These are phyloP conservation scores for Solanum corneliomulleri DNA, from an alignment of 257 asterid genomes.

Conservation along the genomic window DNA sequence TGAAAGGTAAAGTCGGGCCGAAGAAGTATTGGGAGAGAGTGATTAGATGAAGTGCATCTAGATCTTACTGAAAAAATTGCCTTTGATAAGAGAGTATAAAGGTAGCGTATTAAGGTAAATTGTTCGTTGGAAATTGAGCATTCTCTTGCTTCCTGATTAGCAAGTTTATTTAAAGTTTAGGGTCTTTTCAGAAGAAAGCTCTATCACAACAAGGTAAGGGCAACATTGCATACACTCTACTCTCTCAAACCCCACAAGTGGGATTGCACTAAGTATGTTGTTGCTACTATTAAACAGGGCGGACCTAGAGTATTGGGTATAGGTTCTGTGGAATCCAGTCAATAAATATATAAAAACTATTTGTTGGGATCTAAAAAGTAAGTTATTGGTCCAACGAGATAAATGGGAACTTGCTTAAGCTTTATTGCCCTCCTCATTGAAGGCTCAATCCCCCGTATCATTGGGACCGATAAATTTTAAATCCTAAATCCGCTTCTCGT, in stretches of 20 bases:
- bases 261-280: neutral
- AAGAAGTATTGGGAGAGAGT: neutral
- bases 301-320: neutral
- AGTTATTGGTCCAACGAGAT: neutral
- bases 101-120: neutral
- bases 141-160: neutral
- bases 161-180: neutral
- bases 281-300: neutral
- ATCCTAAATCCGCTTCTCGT: too few relatives aligned
- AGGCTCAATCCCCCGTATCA: too few relatives aligned
- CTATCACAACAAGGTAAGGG: neutral
- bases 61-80: too few relatives aligned
- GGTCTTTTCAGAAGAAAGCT: neutral
- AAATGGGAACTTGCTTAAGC: too few relatives aligned
- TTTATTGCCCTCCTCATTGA: too few relatives aligned
- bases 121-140: too few relatives aligned
- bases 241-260: neutral
- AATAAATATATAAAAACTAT: neutral
- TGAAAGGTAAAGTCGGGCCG: neutral
- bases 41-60: too few relatives aligned
- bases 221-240: neutral
- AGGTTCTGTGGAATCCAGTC: neutral
- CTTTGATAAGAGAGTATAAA: neutral
- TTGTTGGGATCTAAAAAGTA: neutral
- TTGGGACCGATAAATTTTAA: too few relatives aligned